Percentiles rank a stretch among this genome's conserved stretches.
phyloP scores from a whole-genome alignment of 805 yeast genomes.

The Ogataea parapolymorpha region DNA sequence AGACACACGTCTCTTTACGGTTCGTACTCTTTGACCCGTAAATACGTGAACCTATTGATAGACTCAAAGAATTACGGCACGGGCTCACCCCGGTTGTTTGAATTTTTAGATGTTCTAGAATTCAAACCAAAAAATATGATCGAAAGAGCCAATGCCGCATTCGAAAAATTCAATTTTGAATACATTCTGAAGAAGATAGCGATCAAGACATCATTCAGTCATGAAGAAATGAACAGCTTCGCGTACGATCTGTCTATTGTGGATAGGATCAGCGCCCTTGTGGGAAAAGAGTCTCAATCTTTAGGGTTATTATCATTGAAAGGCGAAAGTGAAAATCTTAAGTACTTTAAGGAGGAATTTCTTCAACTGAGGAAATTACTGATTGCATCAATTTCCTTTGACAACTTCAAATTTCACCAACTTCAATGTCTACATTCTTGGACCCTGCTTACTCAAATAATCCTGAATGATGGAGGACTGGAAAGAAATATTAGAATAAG shows the following conservation, averaged over 20 bases:
- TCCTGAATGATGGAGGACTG: constrained; percentile 61
- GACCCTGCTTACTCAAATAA: constrained; percentile 74
- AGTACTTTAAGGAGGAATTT: constrained; percentile 23
- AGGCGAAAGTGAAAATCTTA: constrained; percentile 14
- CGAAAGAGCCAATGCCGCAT: constrained; percentile 36
- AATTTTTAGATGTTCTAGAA: constrained; percentile 69
- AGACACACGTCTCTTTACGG: constrained; percentile 49
- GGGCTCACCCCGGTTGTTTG: constrained; percentile 65
- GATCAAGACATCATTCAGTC: constrained; percentile 24
- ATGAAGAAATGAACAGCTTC: constrained; percentile 14
- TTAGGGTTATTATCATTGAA: constrained; percentile 25
- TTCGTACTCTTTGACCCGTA: constrained; percentile 48
- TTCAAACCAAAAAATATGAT: constrained; percentile 47
- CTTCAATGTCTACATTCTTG: constrained; percentile 71
- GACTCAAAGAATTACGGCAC: constrained; percentile 46
- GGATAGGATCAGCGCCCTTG: constrained; percentile 29
- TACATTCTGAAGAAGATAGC: constrained; percentile 41
- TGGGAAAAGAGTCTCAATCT: constrained; percentile 26
- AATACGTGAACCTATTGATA: constrained; percentile 52
- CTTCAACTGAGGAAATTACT: constrained; percentile 36
- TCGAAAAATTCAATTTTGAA: constrained; percentile 37
- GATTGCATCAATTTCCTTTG: constrained; percentile 43
- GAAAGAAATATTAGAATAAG: constrained; percentile 44
- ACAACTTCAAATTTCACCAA: constrained; percentile 50
- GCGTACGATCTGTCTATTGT: constrained; percentile 44